Conservation (phyloP, 2,329 filamentous ascomycete genomes). For the Ciborinia camelliae region DNA sequence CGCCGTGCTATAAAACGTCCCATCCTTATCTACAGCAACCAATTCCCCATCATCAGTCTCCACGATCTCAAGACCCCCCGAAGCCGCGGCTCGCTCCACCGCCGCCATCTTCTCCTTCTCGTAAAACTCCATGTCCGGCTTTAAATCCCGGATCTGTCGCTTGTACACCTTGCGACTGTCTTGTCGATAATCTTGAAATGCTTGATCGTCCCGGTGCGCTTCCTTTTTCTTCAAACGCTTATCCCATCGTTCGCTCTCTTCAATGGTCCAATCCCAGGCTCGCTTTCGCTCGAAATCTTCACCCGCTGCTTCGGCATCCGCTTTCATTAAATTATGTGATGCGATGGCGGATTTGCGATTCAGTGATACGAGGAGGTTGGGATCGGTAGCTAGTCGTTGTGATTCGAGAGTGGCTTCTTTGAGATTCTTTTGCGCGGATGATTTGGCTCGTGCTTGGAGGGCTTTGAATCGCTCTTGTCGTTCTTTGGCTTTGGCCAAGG, state of each 20-base stretch:
- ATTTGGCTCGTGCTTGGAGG: slow-evolving; percentile 75
- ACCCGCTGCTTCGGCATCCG: slow-evolving; percentile 77
- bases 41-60: slow-evolving; percentile 95
- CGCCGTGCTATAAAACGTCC: slow-evolving; percentile 84
- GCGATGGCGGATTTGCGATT: slow-evolving; percentile 84
- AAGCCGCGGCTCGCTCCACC: slow-evolving; percentile 78
- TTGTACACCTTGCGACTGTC: slow-evolving; percentile 94
- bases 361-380: slow-evolving; percentile 71
- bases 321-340: slow-evolving; percentile 88
- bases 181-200: slow-evolving; percentile 83
- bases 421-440: slow-evolving; percentile 69
- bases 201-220: slow-evolving; percentile 75
- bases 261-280: slow-evolving; percentile 97
- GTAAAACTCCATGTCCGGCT: slow-evolving; percentile 78
- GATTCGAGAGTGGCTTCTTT: slow-evolving; percentile 82
- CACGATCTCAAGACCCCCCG: slow-evolving; percentile 84
- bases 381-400: slow-evolving; percentile 73
- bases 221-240: slow-evolving; percentile 83
- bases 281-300: slow-evolving; percentile 97
- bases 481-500: slow-evolving; percentile 55
- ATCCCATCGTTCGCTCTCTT: slow-evolving; percentile 94
- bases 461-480: slow-evolving; percentile 82
- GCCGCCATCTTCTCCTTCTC: slow-evolving; percentile 80
- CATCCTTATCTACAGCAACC: slow-evolving; percentile 88
- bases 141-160: slow-evolving; percentile 75